Percentiles rank a stretch among this genome's conserved stretches.
Evolutionary conservation across 2,329 filamentous ascomycete species (phyloP).

Genomic region (Penicillium expansum): DNA sequence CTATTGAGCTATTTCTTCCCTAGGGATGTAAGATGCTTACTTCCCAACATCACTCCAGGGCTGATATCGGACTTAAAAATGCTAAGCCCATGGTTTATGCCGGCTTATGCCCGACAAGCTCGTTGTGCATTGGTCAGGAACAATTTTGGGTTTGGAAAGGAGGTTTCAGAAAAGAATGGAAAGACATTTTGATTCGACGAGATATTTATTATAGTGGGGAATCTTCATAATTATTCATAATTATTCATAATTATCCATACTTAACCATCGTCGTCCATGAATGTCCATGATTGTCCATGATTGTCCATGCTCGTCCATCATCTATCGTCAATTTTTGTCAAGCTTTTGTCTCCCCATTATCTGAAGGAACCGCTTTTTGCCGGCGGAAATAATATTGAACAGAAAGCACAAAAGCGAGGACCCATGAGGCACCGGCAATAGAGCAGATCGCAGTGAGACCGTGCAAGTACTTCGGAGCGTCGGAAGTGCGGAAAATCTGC

Average conservation of each 20-base stretch:
- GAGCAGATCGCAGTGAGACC: conserved; percentile 28
- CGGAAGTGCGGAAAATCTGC: conserved; percentile 52
- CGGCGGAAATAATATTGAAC: conserved; percentile 25
- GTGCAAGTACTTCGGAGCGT: conserved; percentile 25
- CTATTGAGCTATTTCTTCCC: too few relatives aligned
- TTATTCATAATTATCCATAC: neutral
- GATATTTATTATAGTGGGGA: neutral
- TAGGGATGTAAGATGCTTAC: neutral
- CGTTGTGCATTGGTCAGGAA: neutral
- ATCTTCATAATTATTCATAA: neutral
- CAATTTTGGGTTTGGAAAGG: neutral
- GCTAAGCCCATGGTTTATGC: neutral
- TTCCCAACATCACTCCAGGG: neutral
- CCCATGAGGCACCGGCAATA: conserved; percentile 28
- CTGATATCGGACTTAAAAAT: neutral
- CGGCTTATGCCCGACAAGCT: neutral
- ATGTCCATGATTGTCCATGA: neutral
- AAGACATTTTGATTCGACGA: neutral
- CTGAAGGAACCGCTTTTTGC: conserved; percentile 13
- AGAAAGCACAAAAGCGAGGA: conserved; percentile 14
- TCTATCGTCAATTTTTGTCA: neutral
- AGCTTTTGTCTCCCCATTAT: neutral
- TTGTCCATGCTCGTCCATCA: neutral
- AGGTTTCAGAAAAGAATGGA: neutral
- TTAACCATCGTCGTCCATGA: neutral